phyloP scores from a whole-genome alignment of 495 filamentous ascomycete genomes.

The Neurospora discreta region DNA sequence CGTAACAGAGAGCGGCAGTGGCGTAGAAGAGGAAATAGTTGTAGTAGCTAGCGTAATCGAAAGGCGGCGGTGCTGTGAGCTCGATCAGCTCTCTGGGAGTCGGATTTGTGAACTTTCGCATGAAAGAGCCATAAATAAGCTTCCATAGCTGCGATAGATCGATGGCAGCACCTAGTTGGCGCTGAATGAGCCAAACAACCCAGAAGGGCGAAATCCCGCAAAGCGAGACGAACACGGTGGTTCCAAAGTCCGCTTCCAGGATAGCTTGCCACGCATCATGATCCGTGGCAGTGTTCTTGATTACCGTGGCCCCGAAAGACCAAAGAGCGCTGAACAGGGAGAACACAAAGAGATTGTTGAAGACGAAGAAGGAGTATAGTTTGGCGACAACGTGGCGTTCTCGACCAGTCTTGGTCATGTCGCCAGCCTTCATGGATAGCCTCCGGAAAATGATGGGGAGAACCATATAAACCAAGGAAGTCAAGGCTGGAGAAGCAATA shows the following conservation, averaged over 20 bases:
- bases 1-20: slow-evolving; percentile 80
- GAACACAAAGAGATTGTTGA: slow-evolving; percentile 95
- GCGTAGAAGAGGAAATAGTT: slow-evolving; percentile 93
- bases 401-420: slow-evolving; percentile 80
- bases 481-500: slow-evolving; percentile 84
- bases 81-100: slow-evolving; percentile 92
- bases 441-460: slow-evolving; percentile 86
- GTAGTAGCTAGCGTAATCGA: slow-evolving; percentile 95
- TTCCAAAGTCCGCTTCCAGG: slow-evolving; percentile 46
- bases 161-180: slow-evolving; percentile 81
- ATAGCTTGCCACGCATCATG: slow-evolving; percentile 56
- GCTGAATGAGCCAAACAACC: slow-evolving; percentile 85
- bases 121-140: slow-evolving; percentile 68
- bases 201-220: slow-evolving; percentile 81
- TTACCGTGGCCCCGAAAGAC: slow-evolving; percentile 54
- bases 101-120: slow-evolving; percentile 70
- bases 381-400: slow-evolving; percentile 89
- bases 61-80: slow-evolving; percentile 80
- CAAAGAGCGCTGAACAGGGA: slow-evolving; percentile 76
- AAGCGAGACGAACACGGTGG: slow-evolving; percentile 52
- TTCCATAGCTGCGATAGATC: slow-evolving; percentile 79
- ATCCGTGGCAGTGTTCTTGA: slow-evolving; percentile 35
- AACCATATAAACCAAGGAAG: slow-evolving; percentile 77
- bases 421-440: slow-evolving; percentile 66
- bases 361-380: slow-evolving; percentile 91